phyloP scores from a whole-genome alignment of 2,329 filamentous ascomycete genomes.

The Monilinia vaccinii-corymbosi region DNA sequence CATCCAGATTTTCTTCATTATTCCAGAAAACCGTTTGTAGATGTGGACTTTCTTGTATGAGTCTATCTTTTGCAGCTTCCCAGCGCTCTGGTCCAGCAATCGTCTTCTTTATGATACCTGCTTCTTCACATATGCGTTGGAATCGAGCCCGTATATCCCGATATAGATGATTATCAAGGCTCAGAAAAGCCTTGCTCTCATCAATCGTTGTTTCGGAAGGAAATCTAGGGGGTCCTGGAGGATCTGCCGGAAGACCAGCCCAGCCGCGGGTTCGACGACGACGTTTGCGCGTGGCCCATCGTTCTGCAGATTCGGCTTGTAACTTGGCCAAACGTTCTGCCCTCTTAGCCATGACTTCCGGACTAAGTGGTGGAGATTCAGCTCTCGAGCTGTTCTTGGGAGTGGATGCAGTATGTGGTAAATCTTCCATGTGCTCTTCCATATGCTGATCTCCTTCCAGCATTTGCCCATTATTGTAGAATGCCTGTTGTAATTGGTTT shows the following conservation, averaged over 20 bases:
- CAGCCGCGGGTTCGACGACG: constrained; percentile 60
- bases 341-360: constrained; percentile 42
- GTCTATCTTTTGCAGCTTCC: constrained; percentile 58
- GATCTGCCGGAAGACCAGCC: constrained; percentile 58
- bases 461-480: constrained; percentile 27
- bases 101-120: constrained; percentile 66
- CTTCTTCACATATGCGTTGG: constrained; percentile 58
- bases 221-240: constrained; percentile 61
- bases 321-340: constrained; percentile 45
- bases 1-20: constrained; percentile 47
- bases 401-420: constrained; percentile 13
- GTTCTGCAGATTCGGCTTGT: constrained; percentile 51
- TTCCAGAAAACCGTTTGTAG: constrained; percentile 53
- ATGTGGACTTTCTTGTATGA: constrained; percentile 56
- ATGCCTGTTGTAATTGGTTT: constrained; percentile 28
- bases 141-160: constrained; percentile 57
- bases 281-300: constrained; percentile 55
- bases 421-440: constrained; percentile 19
- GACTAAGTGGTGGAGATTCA: constrained; percentile 32
- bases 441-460: constrained; percentile 24
- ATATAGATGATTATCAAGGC: constrained; percentile 55
- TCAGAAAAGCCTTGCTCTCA: constrained; percentile 63
- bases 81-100: constrained; percentile 63
- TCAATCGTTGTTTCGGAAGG: constrained; percentile 77
- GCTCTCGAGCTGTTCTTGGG: constrained; percentile 11